Percentiles rank a stretch among this genome's conserved stretches.
Evolutionary conservation across 2,329 filamentous ascomycete genomes (phyloP).

Genomic region (Annulohypoxylon truncatum): DNA sequence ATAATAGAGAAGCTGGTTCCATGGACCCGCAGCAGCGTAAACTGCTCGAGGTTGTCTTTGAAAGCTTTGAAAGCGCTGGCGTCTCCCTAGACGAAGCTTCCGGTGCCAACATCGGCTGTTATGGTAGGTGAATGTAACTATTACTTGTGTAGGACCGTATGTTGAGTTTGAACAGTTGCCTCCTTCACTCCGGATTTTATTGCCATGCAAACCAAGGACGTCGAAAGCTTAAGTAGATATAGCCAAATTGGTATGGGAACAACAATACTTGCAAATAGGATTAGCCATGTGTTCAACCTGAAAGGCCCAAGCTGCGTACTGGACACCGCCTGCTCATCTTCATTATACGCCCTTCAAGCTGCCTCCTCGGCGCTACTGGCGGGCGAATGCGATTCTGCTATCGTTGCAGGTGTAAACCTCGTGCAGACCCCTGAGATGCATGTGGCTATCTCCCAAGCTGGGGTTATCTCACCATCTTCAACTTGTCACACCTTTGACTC

Average conservation of each 20-base stretch:
- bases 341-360: constrained; percentile 16
- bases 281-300: constrained; percentile 19
- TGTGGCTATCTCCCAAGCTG: neutral
- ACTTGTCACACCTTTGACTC: constrained; percentile 35
- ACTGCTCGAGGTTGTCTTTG: neutral
- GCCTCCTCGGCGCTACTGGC: constrained; percentile 10
- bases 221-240: constrained; percentile 5
- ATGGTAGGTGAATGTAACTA: neutral
- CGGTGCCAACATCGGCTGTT: constrained; percentile 1
- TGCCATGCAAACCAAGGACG: neutral
- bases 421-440: constrained; percentile 4
- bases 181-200: constrained; percentile 4
- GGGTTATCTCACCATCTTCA: constrained; percentile 16
- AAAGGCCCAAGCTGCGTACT: constrained; percentile 4
- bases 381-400: constrained; percentile 24
- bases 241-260: neutral
- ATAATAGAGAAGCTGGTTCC: constrained; percentile 1
- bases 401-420: constrained; percentile 22
- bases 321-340: constrained; percentile 26
- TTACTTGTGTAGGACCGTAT: neutral
- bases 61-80: neutral
- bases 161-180: neutral
- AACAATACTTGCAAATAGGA: constrained; percentile 6
- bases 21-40: constrained; percentile 1
- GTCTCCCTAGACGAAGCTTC: neutral